Evolutionary conservation across 768 basidiomycete genomes (phyloP).

Genomic region (Mycena venus): DNA sequence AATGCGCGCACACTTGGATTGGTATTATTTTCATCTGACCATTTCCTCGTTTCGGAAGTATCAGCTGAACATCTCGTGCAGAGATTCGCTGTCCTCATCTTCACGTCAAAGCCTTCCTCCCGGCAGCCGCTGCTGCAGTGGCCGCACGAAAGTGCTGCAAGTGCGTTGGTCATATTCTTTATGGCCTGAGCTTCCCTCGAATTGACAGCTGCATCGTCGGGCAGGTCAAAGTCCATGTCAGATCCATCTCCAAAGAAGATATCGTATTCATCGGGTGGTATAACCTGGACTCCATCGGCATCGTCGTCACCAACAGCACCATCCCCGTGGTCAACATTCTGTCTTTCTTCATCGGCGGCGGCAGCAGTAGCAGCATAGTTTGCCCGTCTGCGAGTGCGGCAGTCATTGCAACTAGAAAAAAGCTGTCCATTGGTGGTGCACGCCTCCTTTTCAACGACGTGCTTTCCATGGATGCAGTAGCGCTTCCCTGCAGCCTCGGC

Average conservation of each 20-base stretch:
- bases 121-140: too few species aligned
- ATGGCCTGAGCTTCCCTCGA: neutral
- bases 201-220: neutral
- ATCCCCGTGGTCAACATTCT: neutral
- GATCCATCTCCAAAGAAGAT: conserved; percentile 1
- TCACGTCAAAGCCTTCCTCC: conserved; percentile 20
- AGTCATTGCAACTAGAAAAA: neutral
- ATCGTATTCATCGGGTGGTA: neutral
- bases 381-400: neutral
- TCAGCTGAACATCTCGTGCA: neutral
- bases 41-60: neutral
- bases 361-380: neutral
- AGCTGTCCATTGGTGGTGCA: neutral
- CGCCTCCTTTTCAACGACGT: neutral
- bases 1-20: conserved; percentile 4
- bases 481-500: neutral
- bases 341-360: neutral
- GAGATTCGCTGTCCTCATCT: neutral
- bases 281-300: neutral
- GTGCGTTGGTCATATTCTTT: neutral
- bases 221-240: conserved; percentile 5
- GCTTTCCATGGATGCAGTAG: neutral
- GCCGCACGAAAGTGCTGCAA: neutral
- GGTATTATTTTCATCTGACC: conserved; percentile 15
- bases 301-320: neutral